Evolutionary conservation across 208 protist species (phyloP).

Genomic region (Jaenimonas drosophilae): DNA sequence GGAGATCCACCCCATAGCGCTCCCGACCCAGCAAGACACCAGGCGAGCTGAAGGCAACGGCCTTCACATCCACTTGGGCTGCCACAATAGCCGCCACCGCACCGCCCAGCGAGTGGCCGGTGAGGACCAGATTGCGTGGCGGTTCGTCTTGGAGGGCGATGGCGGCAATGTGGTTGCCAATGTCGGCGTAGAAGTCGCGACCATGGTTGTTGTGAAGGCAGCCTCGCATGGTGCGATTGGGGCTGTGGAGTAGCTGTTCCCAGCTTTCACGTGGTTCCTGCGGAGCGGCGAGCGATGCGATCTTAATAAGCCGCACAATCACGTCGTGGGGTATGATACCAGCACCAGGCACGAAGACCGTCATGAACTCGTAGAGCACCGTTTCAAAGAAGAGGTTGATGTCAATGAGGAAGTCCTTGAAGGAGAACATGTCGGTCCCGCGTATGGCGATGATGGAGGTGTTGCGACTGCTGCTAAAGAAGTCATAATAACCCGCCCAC

Average conservation of each 20-base stretch:
- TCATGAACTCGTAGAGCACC: slow-evolving; percentile 60
- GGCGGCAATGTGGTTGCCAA: slow-evolving; percentile 63
- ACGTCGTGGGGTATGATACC: slow-evolving; percentile 45
- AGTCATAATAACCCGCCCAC: slow-evolving; percentile 60
- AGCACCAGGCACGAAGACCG: slow-evolving; percentile 45
- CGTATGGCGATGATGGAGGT: slow-evolving; percentile 54
- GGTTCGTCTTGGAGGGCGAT: slow-evolving; percentile 13
- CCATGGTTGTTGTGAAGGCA: slow-evolving; percentile 72
- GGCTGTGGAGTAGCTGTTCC: slow-evolving; percentile 16
- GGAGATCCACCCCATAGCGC: slow-evolving; percentile 32
- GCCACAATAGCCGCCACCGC: slow-evolving; percentile 62
- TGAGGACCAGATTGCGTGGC: slow-evolving; percentile 45
- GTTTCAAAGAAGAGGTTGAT: slow-evolving; percentile 73
- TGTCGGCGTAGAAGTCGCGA: slow-evolving; percentile 66
- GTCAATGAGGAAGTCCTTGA: slow-evolving; percentile 66
- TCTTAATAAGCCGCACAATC: slow-evolving; percentile 38
- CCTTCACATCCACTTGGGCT: slow-evolving; percentile 41
- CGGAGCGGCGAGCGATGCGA: slow-evolving; percentile 32
- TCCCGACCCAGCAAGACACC: slow-evolving; percentile 49
- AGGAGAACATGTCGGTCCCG: slow-evolving; percentile 65
- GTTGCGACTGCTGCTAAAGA: slow-evolving; percentile 53
- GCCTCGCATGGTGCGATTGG: slow-evolving; percentile 27
- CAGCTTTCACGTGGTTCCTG: slow-evolving; percentile 13
- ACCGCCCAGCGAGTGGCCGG: slow-evolving; percentile 76
- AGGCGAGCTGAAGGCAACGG: slow-evolving; percentile 60